A percentile compares a stretch with the other conserved stretches of the same genome.
Conservation (phyloP, 2,329 filamentous ascomycete genomes). For the Massarina eburnea region DNA sequence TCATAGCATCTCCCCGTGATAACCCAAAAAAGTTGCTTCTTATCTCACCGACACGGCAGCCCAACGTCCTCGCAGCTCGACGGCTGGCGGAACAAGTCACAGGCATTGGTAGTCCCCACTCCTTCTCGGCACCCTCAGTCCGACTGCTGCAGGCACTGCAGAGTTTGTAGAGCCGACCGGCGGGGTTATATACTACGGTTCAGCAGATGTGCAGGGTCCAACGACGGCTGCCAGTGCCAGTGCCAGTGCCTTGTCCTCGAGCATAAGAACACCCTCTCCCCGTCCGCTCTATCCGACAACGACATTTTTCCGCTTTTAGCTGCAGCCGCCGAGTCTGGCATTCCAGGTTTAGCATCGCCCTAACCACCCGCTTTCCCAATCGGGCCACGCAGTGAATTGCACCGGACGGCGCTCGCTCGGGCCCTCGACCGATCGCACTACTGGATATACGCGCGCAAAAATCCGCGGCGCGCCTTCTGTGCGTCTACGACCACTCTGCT, state of each 20-base stretch:
- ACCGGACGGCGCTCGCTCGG: conserved; percentile 13
- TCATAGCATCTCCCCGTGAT: conserved; percentile 26
- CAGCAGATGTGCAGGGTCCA: neutral
- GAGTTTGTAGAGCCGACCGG: conserved; percentile 19
- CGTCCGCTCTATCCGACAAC: conserved; percentile 2
- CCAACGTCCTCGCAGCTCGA: conserved; percentile 6
- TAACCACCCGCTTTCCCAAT: conserved; percentile 33
- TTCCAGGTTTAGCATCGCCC: conserved; percentile 25
- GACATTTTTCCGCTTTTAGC: conserved; percentile 7
- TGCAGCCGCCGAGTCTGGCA: neutral
- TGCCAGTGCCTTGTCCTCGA: neutral
- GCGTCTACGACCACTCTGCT: conserved; percentile 13
- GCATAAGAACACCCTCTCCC: conserved; percentile 1
- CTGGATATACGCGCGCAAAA: neutral
- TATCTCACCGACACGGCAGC: conserved; percentile 15
- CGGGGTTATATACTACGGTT: conserved; percentile 19
- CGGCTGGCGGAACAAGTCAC: conserved; percentile 22
- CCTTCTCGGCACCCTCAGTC: conserved; percentile 24
- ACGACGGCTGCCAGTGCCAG: conserved; percentile 15
- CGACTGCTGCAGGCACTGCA: conserved; percentile 15
- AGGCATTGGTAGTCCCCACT: conserved; percentile 24
- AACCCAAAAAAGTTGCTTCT: conserved; percentile 22
- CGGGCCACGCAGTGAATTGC: conserved; percentile 25
- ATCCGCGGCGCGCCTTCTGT: neutral
- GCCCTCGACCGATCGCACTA: neutral